Percentiles rank a stretch among this genome's conserved stretches.
These are phyloP conservation scores for Colletotrichum sp. DNA, from an alignment of 2,329 filamentous ascomycete species.

Conservation along the genomic window DNA sequence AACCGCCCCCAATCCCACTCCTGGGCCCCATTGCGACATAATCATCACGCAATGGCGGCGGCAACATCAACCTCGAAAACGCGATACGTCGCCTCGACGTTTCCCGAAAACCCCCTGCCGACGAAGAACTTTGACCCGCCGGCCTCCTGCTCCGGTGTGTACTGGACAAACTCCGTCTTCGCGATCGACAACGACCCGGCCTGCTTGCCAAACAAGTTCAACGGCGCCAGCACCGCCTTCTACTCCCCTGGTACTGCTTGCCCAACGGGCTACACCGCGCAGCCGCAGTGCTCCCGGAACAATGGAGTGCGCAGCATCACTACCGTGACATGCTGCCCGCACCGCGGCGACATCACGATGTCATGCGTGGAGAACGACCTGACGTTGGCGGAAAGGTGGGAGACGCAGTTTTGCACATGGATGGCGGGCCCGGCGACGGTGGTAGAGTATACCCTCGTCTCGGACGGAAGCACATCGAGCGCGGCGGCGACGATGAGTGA, in stretches of 20 bases:
- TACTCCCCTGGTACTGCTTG: conserved; percentile 18
- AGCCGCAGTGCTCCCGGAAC: conserved; percentile 30
- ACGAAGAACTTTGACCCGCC: conserved; percentile 24
- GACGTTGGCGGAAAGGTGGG: conserved; percentile 19
- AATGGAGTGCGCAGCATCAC: conserved; percentile 26
- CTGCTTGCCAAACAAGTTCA: conserved; percentile 26
- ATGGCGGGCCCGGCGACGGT: conserved; percentile 19
- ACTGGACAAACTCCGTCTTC: conserved; percentile 18
- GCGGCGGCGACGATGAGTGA: conserved; percentile 9
- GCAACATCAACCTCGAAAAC: conserved; percentile 2
- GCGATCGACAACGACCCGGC: conserved; percentile 22
- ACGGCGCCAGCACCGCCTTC: conserved; percentile 19
- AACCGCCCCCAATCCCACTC: not conserved
- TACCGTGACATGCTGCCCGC: conserved; percentile 30
- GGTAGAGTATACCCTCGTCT: conserved; percentile 20
- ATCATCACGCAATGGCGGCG: not conserved
- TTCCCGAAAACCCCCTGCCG: conserved; percentile 24
- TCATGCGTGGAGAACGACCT: conserved; percentile 24
- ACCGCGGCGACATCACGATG: conserved; percentile 22
- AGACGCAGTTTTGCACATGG: conserved; percentile 28
- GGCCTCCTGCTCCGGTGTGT: conserved; percentile 21
- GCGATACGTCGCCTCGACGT: conserved; percentile 15
- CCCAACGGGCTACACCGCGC: conserved; percentile 23
- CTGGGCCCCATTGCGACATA: not conserved
- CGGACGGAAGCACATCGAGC: conserved; percentile 12